These are phyloP conservation scores for Tuber calosporum DNA, from an alignment of 495 filamentous ascomycete genomes.

Conservation along the genomic window DNA sequence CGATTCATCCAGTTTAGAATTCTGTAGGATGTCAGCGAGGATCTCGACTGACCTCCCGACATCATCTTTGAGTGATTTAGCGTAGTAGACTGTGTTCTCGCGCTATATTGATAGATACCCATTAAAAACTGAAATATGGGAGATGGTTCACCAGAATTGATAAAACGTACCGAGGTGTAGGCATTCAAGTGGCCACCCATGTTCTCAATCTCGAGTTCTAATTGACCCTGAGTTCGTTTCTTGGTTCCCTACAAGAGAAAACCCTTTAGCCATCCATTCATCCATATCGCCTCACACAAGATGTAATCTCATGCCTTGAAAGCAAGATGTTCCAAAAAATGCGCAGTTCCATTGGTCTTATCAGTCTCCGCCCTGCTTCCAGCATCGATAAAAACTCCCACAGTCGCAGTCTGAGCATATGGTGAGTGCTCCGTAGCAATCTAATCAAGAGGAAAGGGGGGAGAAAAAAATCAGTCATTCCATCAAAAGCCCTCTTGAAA, in stretches of 20 bases:
- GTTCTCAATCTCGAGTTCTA: slow-evolving; percentile 99
- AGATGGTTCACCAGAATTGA: background rate
- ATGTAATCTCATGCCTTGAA: slow-evolving; percentile 69
- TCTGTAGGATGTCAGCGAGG: slow-evolving; percentile 96
- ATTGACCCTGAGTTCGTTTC: slow-evolving; percentile 85
- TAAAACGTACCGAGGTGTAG: slow-evolving; percentile 85
- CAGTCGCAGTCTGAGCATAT: slow-evolving; percentile 96
- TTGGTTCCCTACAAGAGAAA: slow-evolving; percentile 63
- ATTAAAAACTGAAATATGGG: background rate
- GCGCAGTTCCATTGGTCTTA: slow-evolving; percentile 96
- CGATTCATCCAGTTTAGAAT: slow-evolving; percentile 87
- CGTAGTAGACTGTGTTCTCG: slow-evolving; percentile 99
- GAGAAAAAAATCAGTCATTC: background rate
- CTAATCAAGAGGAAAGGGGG: slow-evolving; percentile 47
- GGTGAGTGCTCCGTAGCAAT: slow-evolving; percentile 97
- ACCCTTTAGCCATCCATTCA: slow-evolving; percentile 16
- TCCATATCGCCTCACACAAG: background rate
- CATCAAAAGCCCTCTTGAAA: slow-evolving; percentile 4
- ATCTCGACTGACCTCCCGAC: slow-evolving; percentile 94
- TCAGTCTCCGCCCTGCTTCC: slow-evolving; percentile 96
- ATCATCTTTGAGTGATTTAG: slow-evolving; percentile 96
- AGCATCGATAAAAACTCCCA: slow-evolving; percentile 99
- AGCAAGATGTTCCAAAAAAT: slow-evolving; percentile 98
- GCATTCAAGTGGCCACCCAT: slow-evolving; percentile 99
- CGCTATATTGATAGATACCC: slow-evolving; percentile 51